Evolutionary conservation across 2,329 filamentous ascomycete species (phyloP).

Genomic region (Septoria linicola): DNA sequence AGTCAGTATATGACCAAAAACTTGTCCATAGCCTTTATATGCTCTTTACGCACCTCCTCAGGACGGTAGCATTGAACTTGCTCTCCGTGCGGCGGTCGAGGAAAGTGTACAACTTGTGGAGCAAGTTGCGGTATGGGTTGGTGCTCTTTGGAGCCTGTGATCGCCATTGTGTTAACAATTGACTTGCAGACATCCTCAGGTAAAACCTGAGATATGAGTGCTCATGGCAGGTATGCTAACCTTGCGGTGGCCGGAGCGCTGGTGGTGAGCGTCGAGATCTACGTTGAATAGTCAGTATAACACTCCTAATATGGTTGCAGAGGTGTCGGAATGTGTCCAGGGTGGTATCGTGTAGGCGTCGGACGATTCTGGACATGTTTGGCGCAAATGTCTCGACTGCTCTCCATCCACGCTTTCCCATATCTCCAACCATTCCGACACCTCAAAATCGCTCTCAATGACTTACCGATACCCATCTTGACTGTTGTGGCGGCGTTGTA

Average conservation of each 20-base stretch:
- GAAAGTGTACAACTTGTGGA: constrained; percentile 53
- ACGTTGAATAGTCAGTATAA: constrained; percentile 7
- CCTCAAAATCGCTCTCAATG: not conserved
- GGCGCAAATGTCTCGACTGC: not conserved
- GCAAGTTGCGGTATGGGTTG: constrained; percentile 42
- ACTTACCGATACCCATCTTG: constrained; percentile 27
- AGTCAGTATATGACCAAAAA: constrained; percentile 2
- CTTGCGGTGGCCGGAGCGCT: constrained; percentile 33
- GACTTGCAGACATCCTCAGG: constrained; percentile 27
- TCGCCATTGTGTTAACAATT: constrained; percentile 20
- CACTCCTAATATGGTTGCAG: not conserved
- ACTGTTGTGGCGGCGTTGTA: constrained; percentile 20
- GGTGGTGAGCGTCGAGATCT: constrained; percentile 33
- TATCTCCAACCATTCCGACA: not conserved
- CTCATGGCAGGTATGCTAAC: constrained; percentile 23
- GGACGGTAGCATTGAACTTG: constrained; percentile 97
- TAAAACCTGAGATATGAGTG: constrained; percentile 14
- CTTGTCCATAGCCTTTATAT: constrained; percentile 6
- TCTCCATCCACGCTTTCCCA: not conserved
- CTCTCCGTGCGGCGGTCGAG: constrained; percentile 74
- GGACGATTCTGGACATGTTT: not conserved
- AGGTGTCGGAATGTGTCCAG: not conserved
- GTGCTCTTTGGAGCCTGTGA: constrained; percentile 75
- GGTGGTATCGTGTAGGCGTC: not conserved
- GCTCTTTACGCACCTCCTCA: constrained; percentile 55